Evolutionary conservation across 495 filamentous ascomycete genomes (phyloP).

Genomic region (Xylaria intraflava): DNA sequence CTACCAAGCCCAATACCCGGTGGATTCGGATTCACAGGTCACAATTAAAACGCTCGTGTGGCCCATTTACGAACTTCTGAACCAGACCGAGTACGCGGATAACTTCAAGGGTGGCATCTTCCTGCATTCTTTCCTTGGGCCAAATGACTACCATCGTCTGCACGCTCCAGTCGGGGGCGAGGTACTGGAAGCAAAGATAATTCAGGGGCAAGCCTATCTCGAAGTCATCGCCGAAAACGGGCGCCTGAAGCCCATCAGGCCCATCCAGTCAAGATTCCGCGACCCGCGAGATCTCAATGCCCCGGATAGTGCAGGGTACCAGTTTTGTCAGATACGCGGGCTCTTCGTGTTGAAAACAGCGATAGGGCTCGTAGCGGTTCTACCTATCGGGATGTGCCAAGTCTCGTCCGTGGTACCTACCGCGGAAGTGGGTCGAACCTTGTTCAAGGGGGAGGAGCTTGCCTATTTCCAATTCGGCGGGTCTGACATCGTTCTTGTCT

Average conservation of each 20-base stretch:
- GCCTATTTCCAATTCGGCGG: slow-evolving; percentile 40
- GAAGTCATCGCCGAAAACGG: slow-evolving; percentile 13
- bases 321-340: slow-evolving; percentile 33
- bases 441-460: slow-evolving; percentile 35
- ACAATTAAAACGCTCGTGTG: slow-evolving; percentile 39
- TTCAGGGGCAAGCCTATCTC: slow-evolving; percentile 24
- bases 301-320: slow-evolving; percentile 31
- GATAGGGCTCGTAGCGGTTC: slow-evolving; percentile 27
- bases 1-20: background rate
- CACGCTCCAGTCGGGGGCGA: slow-evolving; percentile 38
- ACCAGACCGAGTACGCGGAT: slow-evolving; percentile 22
- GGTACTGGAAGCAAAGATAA: slow-evolving; percentile 27
- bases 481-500: slow-evolving; percentile 34
- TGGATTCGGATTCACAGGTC: slow-evolving; percentile 32
- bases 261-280: background rate
- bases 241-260: background rate
- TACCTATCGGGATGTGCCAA: slow-evolving; percentile 39
- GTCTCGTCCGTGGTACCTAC: slow-evolving; percentile 34
- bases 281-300: slow-evolving; percentile 9
- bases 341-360: slow-evolving; percentile 29
- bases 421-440: slow-evolving; percentile 18
- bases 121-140: slow-evolving; percentile 35
- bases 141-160: slow-evolving; percentile 45
- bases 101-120: slow-evolving; percentile 35
- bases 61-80: slow-evolving; percentile 33